Conservation (phyloP, 441 rosid species). For the Jatropha multifida region DNA sequence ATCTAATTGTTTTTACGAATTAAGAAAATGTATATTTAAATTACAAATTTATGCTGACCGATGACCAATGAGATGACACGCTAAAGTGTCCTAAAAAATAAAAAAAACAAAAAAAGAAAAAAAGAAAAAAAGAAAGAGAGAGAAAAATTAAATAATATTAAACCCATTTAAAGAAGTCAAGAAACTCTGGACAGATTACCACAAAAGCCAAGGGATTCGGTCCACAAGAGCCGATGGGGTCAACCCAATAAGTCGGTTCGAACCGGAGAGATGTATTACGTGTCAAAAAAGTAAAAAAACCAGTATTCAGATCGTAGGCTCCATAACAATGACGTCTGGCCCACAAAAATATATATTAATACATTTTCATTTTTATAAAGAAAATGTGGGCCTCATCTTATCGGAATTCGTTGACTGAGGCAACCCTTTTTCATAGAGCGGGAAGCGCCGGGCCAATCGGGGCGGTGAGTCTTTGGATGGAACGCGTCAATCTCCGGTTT, state of each 20-base stretch:
- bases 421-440: constrained; percentile 19
- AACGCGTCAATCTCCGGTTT: constrained; percentile 37
- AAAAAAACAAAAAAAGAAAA: neutral
- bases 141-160: neutral
- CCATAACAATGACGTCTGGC: neutral
- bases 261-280: constrained; percentile 18
- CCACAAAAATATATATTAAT: too few relatives aligned
- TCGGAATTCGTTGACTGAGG: constrained; percentile 35
- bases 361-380: neutral
- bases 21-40: neutral
- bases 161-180: neutral
- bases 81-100: neutral
- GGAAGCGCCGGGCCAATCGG: constrained; percentile 37
- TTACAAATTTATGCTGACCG: neutral
- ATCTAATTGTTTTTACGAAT: neutral
- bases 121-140: neutral
- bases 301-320: neutral
- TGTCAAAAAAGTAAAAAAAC: constrained; percentile 6
- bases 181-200: neutral
- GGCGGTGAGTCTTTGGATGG: constrained; percentile 29
- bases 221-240: constrained; percentile 31
- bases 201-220: constrained; percentile 26
- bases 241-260: constrained; percentile 31
- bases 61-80: neutral
- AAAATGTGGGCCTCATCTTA: constrained; percentile 14